phyloP scores from a whole-genome alignment of 163 green algal genomes.

The Scenedesmus sp. region DNA sequence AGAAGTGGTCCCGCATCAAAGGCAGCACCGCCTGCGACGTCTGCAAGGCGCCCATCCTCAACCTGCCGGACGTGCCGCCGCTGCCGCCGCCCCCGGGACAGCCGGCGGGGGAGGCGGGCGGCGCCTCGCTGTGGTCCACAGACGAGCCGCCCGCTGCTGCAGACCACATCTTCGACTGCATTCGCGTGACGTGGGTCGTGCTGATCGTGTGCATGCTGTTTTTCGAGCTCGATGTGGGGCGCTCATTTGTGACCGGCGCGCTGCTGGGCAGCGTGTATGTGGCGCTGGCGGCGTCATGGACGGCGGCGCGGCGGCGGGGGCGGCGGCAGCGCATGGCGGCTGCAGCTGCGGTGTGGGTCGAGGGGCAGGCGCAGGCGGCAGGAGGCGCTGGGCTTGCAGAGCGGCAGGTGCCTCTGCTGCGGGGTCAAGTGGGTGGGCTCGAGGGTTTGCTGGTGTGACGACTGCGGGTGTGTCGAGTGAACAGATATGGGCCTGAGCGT shows the following conservation, averaged over 20 bases:
- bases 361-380: background rate
- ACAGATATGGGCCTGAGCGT: no score
- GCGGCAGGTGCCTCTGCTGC: conserved; percentile 12
- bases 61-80: conserved; percentile 80
- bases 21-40: conserved; percentile 83
- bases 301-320: background rate
- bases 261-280: conserved; percentile 44
- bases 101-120: conserved; percentile 12
- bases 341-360: conserved; percentile 6
- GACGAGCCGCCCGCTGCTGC: conserved; percentile 69
- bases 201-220: conserved; percentile 90
- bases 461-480: no score
- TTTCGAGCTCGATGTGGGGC: conserved; percentile 75
- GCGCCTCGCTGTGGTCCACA: background rate
- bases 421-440: background rate
- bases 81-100: conserved; percentile 48
- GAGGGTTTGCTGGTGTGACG: background rate
- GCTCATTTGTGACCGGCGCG: conserved; percentile 54
- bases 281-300: conserved; percentile 11
- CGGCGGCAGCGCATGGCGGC: background rate
- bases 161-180: conserved; percentile 89
- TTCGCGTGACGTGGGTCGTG: conserved; percentile 86
- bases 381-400: background rate
- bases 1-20: conserved; percentile 91
- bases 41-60: conserved; percentile 83